Evolutionary conservation across 1,284 basidiomycete genomes (phyloP).

Genomic region (Ceratobasidium sp.): DNA sequence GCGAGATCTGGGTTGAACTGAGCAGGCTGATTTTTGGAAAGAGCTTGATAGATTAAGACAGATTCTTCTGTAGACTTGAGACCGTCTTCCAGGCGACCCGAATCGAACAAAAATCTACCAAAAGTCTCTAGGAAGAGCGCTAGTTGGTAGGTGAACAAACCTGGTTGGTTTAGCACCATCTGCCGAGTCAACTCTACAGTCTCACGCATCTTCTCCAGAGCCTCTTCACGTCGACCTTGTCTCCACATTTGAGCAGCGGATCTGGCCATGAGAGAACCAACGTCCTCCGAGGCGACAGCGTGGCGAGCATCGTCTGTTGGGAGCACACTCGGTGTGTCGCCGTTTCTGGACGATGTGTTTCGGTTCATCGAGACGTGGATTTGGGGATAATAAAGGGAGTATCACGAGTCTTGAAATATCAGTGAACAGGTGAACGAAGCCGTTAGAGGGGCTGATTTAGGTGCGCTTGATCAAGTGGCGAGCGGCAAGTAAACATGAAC

Average conservation of each 20-base stretch:
- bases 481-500: no score
- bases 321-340: not conserved
- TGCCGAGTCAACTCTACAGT: not conserved
- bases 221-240: not conserved
- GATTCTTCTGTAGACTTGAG: not conserved
- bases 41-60: not conserved
- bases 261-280: not conserved
- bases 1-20: not conserved
- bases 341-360: no score
- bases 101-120: not conserved
- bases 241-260: not conserved
- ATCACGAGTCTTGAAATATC: no score
- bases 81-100: not conserved
- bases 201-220: not conserved
- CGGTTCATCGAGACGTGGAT: no score
- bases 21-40: not conserved
- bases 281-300: not conserved
- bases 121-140: not conserved
- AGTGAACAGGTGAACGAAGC: no score
- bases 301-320: not conserved
- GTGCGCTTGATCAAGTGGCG: no score
- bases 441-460: no score
- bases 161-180: not conserved
- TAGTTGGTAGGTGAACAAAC: not conserved
- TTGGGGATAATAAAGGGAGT: no score